phyloP scores from a whole-genome alignment of 2,329 filamentous ascomycete species.

The Sphaceloma murrayae region DNA sequence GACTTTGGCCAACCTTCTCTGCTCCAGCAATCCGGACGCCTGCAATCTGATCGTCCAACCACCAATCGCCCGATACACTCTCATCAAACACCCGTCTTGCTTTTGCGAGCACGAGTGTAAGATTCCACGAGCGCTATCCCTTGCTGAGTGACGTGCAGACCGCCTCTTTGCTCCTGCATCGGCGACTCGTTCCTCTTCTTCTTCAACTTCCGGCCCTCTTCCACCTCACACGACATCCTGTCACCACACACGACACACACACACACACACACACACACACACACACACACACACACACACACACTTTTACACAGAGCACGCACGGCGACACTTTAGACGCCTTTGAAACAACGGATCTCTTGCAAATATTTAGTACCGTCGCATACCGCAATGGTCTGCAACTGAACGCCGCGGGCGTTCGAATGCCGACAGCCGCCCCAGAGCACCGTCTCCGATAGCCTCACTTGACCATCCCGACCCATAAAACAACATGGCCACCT shows the following conservation, averaged over 20 bases:
- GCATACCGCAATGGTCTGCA: conserved; percentile 16
- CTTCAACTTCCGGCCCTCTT: conserved; percentile 5
- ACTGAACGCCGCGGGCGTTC: conserved; percentile 14
- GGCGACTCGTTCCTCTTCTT: neutral
- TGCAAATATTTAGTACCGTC: too few relatives aligned
- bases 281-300: too few relatives aligned
- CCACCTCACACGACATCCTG: neutral
- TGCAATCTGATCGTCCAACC: neutral
- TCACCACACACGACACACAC: conserved; percentile 13
- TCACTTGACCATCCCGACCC: conserved; percentile 15
- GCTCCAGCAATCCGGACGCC: neutral
- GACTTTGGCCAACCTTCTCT: neutral
- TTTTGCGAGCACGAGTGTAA: conserved; percentile 4
- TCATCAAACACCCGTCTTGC: conserved; percentile 7
- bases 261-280: too few relatives aligned
- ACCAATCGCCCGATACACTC: conserved; percentile 5
- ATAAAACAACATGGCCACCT: conserved; percentile 20
- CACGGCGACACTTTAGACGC: too few relatives aligned
- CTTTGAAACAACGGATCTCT: neutral
- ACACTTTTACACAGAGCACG: too few relatives aligned
- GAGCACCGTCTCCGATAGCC: neutral
- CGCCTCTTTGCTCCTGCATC: neutral
- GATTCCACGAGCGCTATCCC: conserved; percentile 11
- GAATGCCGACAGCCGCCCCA: conserved; percentile 1
- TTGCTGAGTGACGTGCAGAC: conserved; percentile 13